Base-by-base conservation (phyloP, 257 asterid species). In the Thymus quinquecostatus region DNA sequence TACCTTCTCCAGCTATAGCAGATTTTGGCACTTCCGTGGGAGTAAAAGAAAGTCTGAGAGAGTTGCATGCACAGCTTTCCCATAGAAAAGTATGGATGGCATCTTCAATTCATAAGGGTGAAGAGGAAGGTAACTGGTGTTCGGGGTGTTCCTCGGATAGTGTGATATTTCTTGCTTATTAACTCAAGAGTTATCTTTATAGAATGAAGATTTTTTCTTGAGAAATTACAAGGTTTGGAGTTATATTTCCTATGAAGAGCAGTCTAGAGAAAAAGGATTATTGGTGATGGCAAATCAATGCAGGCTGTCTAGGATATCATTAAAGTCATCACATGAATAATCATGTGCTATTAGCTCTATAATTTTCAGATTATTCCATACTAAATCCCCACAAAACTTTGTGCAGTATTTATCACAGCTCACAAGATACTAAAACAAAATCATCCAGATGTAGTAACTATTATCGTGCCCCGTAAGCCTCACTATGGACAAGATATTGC, bases 61-160 rank as follows among this genome's bases (percentile, higher is more conserved):
- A 84, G 67, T 70, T 94, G 76, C 84, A 73, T 78, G 69, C 75
- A 44, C 89, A 82, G 68, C 85, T 89, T 75, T 74, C 66, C 38
- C 60, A 60, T 72, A 81, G 93, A 77, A 88, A 83, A 87, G 96
- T 88, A 64, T 91, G 99, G 99, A 78, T 94, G 92, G 99, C 95
- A 66, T 86, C 99, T 74, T 94, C 99, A 64, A 86, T 94, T 75
- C 98, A 94, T 69, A 80, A 73, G 82, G 97, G 90, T 68, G 99
- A 94, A 87, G 97, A 89, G 72, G 82, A 82, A 79, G 89, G 99
- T 89, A 78, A 63, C 75, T 73, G 60, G 45, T 64, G 70, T 47
- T 53, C 2, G 4, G 38, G 68, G 59, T 60, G 41, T 44, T 47
- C 21, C 10, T 63, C 61, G 58, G 8, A 56, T 28, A 43, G 4